Evolutionary conservation across 2,329 filamentous ascomycete genomes (phyloP).

Genomic region (Rhynchosporium agropyri): DNA sequence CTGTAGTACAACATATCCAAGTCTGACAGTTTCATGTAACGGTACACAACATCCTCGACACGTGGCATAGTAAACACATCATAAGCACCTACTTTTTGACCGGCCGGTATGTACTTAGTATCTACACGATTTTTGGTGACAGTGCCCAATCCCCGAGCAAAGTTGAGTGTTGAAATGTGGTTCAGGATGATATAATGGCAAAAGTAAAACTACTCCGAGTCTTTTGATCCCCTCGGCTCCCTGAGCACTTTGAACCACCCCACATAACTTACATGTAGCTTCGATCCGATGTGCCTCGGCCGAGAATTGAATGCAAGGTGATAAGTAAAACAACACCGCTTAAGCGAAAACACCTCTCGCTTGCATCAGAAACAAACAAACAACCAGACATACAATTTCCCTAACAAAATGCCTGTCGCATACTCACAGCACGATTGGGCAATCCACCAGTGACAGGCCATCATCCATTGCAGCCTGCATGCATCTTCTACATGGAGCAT

Average conservation of each 20-base stretch:
- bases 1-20: too few species aligned
- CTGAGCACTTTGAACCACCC: constrained; percentile 14
- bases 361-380: not conserved
- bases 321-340: not conserved
- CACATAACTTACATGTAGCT: constrained; percentile 24
- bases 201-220: too few species aligned
- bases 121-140: too few species aligned
- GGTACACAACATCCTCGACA: too few species aligned
- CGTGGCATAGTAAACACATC: too few species aligned
- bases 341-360: constrained; percentile 4
- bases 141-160: too few species aligned
- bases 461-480: not conserved
- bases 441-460: not conserved
- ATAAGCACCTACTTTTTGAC: too few species aligned
- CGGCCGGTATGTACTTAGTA: too few species aligned
- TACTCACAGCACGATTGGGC: constrained; percentile 2
- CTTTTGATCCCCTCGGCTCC: not conserved
- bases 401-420: not conserved
- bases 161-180: too few species aligned
- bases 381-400: not conserved
- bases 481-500: not conserved
- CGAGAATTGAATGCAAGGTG: not conserved
- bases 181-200: too few species aligned
- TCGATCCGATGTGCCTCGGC: constrained; percentile 3
- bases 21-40: too few species aligned